These are phyloP conservation scores for Aspergillus sp. DNA, from an alignment of 2,329 filamentous ascomycete species.

Conservation along the genomic window DNA sequence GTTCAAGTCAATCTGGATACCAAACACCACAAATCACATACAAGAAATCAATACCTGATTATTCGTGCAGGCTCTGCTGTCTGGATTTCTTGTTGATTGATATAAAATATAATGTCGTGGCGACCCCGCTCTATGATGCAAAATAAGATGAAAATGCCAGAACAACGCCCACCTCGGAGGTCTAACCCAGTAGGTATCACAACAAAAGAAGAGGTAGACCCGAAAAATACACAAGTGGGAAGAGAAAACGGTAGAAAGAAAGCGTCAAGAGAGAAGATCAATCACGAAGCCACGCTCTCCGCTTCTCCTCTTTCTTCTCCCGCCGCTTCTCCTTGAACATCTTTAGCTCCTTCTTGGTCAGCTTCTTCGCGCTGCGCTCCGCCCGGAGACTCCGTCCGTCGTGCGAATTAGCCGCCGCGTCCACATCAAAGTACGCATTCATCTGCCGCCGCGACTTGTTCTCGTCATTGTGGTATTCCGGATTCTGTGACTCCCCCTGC, in stretches of 20 bases:
- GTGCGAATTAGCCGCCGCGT: constrained; percentile 88
- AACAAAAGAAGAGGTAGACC: background rate
- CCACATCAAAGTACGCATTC: constrained; percentile 94
- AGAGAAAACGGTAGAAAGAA: background rate
- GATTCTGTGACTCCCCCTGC: constrained; percentile 68
- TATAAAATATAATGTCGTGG: constrained; percentile 13
- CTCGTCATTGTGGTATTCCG: constrained; percentile 82
- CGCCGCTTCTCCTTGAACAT: constrained; percentile 88
- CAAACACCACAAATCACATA: background rate
- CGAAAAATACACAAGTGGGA: background rate
- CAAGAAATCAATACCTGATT: background rate
- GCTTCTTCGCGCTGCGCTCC: constrained; percentile 82
- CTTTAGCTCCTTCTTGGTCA: constrained; percentile 84
- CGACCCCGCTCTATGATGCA: constrained; percentile 15
- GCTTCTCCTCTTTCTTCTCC: constrained; percentile 91
- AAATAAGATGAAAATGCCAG: constrained; percentile 4
- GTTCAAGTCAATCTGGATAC: too few species aligned
- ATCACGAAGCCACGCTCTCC: constrained; percentile 86
- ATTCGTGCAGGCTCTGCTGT: background rate
- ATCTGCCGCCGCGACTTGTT: constrained; percentile 87
- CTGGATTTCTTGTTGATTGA: background rate
- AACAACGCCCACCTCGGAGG: constrained; percentile 8
- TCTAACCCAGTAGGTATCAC: constrained; percentile 19
- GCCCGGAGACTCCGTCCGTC: constrained; percentile 90
- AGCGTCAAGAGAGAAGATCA: constrained; percentile 50